These are phyloP conservation scores for Mollisiaceae sp. DNA, from an alignment of 2,329 filamentous ascomycete species.

Conservation along the genomic window DNA sequence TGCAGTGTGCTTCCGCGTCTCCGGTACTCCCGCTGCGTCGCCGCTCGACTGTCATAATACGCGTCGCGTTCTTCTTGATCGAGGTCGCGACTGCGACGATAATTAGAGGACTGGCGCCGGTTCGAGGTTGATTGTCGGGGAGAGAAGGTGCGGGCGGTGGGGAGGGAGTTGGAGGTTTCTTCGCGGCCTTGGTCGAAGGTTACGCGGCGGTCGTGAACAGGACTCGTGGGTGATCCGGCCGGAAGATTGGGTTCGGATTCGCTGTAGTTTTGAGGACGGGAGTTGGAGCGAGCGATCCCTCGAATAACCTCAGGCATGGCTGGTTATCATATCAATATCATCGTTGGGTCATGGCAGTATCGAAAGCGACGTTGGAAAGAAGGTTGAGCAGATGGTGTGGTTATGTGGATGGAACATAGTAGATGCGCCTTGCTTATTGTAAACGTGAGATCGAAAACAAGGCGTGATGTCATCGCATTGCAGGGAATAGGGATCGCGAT, in stretches of 20 bases:
- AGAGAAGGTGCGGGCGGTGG: slow-evolving; percentile 8
- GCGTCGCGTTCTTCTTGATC: slow-evolving; percentile 28
- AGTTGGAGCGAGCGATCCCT: slow-evolving; percentile 16
- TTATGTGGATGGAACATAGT: neutral
- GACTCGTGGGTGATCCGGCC: slow-evolving; percentile 10
- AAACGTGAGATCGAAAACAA: neutral
- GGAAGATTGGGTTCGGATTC: neutral
- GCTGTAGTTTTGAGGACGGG: neutral
- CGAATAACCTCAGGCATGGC: slow-evolving; percentile 16
- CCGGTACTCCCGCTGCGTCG: slow-evolving; percentile 32
- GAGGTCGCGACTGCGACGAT: slow-evolving; percentile 19
- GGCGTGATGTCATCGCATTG: neutral
- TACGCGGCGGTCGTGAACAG: slow-evolving; percentile 24
- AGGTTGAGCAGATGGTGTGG: neutral
- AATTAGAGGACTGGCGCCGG: slow-evolving; percentile 25
- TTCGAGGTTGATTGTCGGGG: slow-evolving; percentile 14
- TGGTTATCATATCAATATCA: neutral
- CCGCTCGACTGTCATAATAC: slow-evolving; percentile 35
- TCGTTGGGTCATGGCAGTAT: neutral
- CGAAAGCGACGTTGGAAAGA: neutral
- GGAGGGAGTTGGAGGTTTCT: slow-evolving; percentile 18
- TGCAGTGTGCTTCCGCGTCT: slow-evolving; percentile 33
- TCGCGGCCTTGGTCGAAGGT: slow-evolving; percentile 30
- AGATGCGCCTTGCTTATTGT: neutral
- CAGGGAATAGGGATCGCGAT: neutral